Evolutionary conservation across 495 filamentous ascomycete species (phyloP).

Genomic region (Penicillium desertorum): DNA sequence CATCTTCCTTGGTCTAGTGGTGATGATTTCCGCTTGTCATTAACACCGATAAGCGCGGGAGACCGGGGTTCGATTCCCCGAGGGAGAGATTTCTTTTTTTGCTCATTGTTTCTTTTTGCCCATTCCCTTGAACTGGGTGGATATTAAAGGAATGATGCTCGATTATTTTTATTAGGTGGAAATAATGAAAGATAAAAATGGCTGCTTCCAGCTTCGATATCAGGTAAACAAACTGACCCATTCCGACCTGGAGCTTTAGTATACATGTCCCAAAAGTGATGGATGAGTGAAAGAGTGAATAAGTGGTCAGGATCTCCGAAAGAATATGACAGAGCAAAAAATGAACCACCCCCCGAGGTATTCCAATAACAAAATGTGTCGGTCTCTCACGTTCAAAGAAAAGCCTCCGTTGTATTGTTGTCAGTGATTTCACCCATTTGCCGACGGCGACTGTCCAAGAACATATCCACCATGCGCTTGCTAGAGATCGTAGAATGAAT

Average conservation of each 20-base stretch:
- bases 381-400: constrained; percentile 24
- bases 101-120: neutral
- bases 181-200: neutral
- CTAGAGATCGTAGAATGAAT: constrained; percentile 43
- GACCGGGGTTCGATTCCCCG: constrained; percentile 57
- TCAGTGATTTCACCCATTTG: constrained; percentile 36
- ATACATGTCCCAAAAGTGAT: neutral
- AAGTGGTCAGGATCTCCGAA: neutral
- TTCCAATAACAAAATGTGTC: neutral
- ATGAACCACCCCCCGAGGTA: neutral
- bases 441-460: constrained; percentile 54
- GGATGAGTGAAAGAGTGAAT: constrained; percentile 1
- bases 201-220: neutral
- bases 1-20: constrained; percentile 47
- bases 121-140: neutral
- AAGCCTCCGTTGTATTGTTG: constrained; percentile 23
- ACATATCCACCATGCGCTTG: constrained; percentile 60
- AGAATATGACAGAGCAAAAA: neutral
- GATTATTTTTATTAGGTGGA: neutral
- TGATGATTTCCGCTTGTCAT: constrained; percentile 57
- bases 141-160: neutral
- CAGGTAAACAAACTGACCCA: neutral
- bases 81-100: constrained; percentile 37
- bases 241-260: neutral
- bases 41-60: constrained; percentile 36